phyloP scores from a whole-genome alignment of 257 asterid genomes.

The Rubia yunnanensis region DNA sequence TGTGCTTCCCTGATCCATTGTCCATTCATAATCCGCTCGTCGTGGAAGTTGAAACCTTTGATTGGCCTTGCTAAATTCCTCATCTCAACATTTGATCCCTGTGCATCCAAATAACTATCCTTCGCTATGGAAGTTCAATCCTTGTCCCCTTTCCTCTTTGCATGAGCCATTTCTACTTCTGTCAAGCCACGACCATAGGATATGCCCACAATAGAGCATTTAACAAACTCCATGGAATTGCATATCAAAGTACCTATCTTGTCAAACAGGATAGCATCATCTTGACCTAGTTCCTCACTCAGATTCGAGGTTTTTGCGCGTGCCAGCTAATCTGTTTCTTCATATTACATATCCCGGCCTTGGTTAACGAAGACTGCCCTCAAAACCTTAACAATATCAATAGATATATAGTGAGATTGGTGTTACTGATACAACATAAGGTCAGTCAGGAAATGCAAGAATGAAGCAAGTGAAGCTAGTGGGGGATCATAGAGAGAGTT shows the following conservation, averaged over 20 bases:
- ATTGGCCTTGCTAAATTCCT: constrained; percentile 27
- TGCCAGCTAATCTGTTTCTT: constrained; percentile 76
- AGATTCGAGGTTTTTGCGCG: constrained; percentile 86
- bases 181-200: constrained; percentile 92
- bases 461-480: constrained; percentile 49
- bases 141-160: constrained; percentile 52
- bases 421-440: constrained; percentile 90
- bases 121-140: constrained; percentile 22
- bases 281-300: constrained; percentile 95
- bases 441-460: constrained; percentile 82
- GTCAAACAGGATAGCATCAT: constrained; percentile 80
- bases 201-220: constrained; percentile 72
- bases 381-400: constrained; percentile 81
- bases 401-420: constrained; percentile 89
- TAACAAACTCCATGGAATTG: constrained; percentile 93
- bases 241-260: constrained; percentile 94
- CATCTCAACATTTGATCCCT: constrained; percentile 15
- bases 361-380: constrained; percentile 75
- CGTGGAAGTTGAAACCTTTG: constrained; percentile 79
- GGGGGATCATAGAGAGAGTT: constrained; percentile 51
- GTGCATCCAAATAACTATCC: constrained; percentile 18
- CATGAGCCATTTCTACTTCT: constrained; percentile 76
- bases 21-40: constrained; percentile 80
- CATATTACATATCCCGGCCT: constrained; percentile 74
- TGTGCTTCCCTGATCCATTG: constrained; percentile 63